Percentiles rank a stretch among this genome's conserved stretches.
These are phyloP conservation scores for Mariannaea sp. DNA, from an alignment of 2,329 filamentous ascomycete species.

Conservation along the genomic window DNA sequence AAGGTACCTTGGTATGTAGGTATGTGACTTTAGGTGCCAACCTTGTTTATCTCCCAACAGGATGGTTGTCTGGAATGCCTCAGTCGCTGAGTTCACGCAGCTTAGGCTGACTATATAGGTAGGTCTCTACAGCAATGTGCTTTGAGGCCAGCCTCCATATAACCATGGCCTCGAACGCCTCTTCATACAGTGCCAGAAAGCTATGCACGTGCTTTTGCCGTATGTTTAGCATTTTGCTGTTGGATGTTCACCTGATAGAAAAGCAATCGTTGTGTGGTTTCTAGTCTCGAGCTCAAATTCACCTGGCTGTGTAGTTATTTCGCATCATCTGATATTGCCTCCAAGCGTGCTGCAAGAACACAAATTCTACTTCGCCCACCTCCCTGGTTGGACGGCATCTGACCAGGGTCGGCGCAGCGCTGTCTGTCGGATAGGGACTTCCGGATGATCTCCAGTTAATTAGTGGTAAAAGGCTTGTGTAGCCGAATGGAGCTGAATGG, in stretches of 20 bases:
- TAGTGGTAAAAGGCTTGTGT: not conserved
- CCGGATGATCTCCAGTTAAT: constrained; percentile 1
- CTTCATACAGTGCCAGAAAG: not conserved
- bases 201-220: constrained; percentile 2
- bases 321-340: not conserved
- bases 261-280: constrained; percentile 1
- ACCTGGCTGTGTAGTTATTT: not conserved
- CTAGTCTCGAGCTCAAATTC: not conserved
- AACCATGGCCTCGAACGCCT: not conserved
- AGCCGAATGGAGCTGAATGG: constrained; percentile 2
- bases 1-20: no score
- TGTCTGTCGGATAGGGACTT: not conserved
- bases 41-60: no score
- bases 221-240: not conserved
- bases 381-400: not conserved
- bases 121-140: not conserved
- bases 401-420: not conserved
- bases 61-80: no score
- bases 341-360: not conserved
- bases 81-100: no score
- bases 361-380: not conserved
- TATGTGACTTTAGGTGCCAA: no score
- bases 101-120: no score
- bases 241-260: constrained; percentile 5
- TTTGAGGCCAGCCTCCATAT: not conserved